phyloP scores from a whole-genome alignment of 2,329 filamentous ascomycete genomes.

The Stemphylium vesicarium region DNA sequence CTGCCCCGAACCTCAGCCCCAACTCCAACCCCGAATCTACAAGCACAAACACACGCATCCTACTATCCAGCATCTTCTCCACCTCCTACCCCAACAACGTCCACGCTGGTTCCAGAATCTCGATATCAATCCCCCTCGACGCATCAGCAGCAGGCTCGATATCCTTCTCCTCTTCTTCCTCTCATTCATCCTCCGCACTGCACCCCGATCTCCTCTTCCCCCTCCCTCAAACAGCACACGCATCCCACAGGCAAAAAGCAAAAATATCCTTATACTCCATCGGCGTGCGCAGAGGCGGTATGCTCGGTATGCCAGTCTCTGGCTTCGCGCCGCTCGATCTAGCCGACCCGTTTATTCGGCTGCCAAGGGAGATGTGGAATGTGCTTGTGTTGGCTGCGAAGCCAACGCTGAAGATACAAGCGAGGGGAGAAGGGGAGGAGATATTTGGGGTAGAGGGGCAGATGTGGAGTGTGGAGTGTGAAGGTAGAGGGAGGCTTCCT shows the following conservation, averaged over 20 bases:
- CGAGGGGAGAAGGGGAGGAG: not conserved
- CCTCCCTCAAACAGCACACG: too few species aligned
- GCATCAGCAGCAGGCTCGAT: not conserved
- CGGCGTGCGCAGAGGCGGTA: constrained; percentile 24
- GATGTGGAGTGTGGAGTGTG: constrained; percentile 25
- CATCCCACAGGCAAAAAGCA: too few species aligned
- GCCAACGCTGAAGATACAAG: not conserved
- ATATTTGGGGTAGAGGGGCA: not conserved
- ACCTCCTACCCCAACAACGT: not conserved
- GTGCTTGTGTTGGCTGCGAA: constrained; percentile 23
- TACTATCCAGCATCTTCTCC: not conserved
- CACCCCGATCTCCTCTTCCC: not conserved
- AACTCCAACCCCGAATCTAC: too few species aligned
- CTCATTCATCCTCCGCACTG: too few species aligned
- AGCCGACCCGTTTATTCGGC: constrained; percentile 18
- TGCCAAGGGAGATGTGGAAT: constrained; percentile 23
- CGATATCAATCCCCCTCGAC: constrained; percentile 9
- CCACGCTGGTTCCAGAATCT: not conserved
- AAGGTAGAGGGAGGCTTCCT: constrained; percentile 9
- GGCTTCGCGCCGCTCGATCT: constrained; percentile 15
- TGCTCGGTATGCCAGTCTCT: constrained; percentile 13
- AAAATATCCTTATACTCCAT: constrained; percentile 18
- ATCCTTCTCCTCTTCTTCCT: not conserved
- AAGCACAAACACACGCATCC: not conserved
- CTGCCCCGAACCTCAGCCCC: not conserved